A percentile compares a stretch with the other conserved stretches of the same genome.
Conservation (phyloP, 2,329 filamentous ascomycete genomes). For the Ophiostoma tasmaniense region DNA sequence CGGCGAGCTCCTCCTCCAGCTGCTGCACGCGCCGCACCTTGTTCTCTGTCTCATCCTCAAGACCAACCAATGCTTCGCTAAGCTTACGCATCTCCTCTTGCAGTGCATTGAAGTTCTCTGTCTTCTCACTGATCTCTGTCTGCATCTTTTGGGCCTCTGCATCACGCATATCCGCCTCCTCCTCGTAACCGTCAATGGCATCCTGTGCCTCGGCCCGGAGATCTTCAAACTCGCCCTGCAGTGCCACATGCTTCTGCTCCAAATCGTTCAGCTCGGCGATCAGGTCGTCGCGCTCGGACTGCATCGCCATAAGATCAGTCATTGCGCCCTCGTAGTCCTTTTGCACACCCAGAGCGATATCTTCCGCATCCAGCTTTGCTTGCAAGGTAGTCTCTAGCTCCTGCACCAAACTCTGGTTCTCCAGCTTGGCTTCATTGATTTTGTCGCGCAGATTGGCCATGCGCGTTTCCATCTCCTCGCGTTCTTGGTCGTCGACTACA, state of each 20-base stretch:
- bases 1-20: conserved; percentile 72
- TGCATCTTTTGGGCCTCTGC: conserved; percentile 63
- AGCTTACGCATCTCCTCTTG: conserved; percentile 91
- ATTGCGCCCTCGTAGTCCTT: conserved; percentile 65
- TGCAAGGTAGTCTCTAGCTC: conserved; percentile 69
- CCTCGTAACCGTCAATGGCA: conserved; percentile 58
- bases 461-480: conserved; percentile 78
- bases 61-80: conserved; percentile 72
- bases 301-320: conserved; percentile 69
- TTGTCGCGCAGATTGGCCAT: conserved; percentile 79
- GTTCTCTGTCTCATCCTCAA: conserved; percentile 82
- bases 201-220: conserved; percentile 56
- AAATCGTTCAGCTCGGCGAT: conserved; percentile 41
- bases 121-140: conserved; percentile 63
- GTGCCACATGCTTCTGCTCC: conserved; percentile 26
- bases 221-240: conserved; percentile 54
- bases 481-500: conserved; percentile 60
- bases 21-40: conserved; percentile 72
- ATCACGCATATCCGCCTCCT: conserved; percentile 63
- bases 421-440: conserved; percentile 74
- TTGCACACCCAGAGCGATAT: conserved; percentile 55
- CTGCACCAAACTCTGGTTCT: conserved; percentile 77
- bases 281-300: conserved; percentile 72
- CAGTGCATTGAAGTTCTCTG: conserved; percentile 83
- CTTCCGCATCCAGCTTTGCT: conserved; percentile 52